Percentiles rank a stretch among this genome's conserved stretches.
phyloP scores from a whole-genome alignment of 495 filamentous ascomycete species.

The Penicillium coprophilum region DNA sequence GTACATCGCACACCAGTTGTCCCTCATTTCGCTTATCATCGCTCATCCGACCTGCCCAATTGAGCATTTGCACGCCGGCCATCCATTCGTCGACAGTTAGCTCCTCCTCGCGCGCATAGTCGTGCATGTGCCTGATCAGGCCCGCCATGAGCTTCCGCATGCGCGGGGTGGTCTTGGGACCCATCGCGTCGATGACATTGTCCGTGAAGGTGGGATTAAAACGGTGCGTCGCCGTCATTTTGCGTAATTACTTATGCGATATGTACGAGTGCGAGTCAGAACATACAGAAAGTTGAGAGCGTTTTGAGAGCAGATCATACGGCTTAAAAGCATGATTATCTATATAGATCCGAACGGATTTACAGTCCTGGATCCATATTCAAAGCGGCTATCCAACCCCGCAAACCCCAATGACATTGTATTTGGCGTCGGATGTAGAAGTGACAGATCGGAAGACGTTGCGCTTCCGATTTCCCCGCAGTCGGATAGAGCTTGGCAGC shows the following conservation, averaged over 20 bases:
- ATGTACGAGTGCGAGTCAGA: not conserved
- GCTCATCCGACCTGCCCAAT: slow-evolving; percentile 71
- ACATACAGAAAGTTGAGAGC: not conserved
- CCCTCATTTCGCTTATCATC: slow-evolving; percentile 70
- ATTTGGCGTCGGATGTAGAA: slow-evolving; percentile 16
- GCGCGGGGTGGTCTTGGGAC: slow-evolving; percentile 62
- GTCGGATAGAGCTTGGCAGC: slow-evolving; percentile 14
- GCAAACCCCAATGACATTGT: slow-evolving; percentile 21
- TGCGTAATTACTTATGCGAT: not conserved
- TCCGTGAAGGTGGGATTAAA: slow-evolving; percentile 66
- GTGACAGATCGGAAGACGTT: not conserved
- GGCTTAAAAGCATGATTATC: too few relatives aligned
- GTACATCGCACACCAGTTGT: slow-evolving; percentile 67
- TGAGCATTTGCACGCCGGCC: slow-evolving; percentile 57
- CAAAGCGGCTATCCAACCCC: slow-evolving; percentile 27
- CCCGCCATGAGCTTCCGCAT: slow-evolving; percentile 43
- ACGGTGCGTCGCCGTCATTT: slow-evolving; percentile 38
- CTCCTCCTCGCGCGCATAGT: slow-evolving; percentile 51
- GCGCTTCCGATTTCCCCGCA: slow-evolving; percentile 23
- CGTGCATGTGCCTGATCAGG: slow-evolving; percentile 47
- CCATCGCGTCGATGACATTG: slow-evolving; percentile 68
- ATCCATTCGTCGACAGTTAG: slow-evolving; percentile 51
- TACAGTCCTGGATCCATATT: slow-evolving; percentile 14
- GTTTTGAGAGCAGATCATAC: not conserved
- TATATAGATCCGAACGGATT: slow-evolving; percentile 22